phyloP scores from a whole-genome alignment of 768 basidiomycete species.

The Russula sp. region DNA sequence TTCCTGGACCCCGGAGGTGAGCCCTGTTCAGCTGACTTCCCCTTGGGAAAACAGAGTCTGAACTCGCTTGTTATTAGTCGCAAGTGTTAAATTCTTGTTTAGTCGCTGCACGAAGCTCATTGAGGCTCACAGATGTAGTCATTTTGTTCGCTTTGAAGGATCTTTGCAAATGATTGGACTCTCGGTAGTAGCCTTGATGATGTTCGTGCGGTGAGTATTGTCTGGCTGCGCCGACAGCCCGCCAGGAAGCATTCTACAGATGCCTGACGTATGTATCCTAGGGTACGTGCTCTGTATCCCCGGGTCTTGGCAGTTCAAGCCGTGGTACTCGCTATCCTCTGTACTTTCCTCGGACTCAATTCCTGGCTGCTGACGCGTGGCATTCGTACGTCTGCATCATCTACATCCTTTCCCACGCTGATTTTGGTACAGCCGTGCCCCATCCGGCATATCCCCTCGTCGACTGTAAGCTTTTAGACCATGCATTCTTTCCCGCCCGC shows the following conservation, averaged over 20 bases:
- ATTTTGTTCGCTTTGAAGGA: constrained; percentile 34
- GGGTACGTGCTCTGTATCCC: neutral
- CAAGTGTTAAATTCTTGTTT: neutral
- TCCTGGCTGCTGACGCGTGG: constrained; percentile 50
- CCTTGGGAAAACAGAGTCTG: neutral
- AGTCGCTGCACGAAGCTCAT: neutral
- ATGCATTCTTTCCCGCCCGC: neutral
- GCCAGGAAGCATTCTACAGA: too few relatives aligned
- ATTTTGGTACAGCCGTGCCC: neutral
- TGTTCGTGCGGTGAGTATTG: constrained; percentile 44
- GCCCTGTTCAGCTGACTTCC: neutral
- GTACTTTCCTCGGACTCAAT: constrained; percentile 42
- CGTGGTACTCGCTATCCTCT: constrained; percentile 33
- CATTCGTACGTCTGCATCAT: constrained; percentile 36
- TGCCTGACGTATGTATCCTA: neutral
- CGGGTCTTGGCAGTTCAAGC: constrained; percentile 24
- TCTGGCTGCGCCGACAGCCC: too few relatives aligned
- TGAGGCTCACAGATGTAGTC: constrained; percentile 19
- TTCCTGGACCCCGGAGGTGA: constrained; percentile 22
- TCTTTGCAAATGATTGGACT: constrained; percentile 49
- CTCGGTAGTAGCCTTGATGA: constrained; percentile 49
- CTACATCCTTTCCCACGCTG: neutral
- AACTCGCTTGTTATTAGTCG: constrained; percentile 43
- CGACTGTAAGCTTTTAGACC: neutral
- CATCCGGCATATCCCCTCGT: neutral